Percentiles rank a stretch among this genome's conserved stretches.
Conservation (phyloP, 331 rosid genomes). For the Quercus lobata region DNA sequence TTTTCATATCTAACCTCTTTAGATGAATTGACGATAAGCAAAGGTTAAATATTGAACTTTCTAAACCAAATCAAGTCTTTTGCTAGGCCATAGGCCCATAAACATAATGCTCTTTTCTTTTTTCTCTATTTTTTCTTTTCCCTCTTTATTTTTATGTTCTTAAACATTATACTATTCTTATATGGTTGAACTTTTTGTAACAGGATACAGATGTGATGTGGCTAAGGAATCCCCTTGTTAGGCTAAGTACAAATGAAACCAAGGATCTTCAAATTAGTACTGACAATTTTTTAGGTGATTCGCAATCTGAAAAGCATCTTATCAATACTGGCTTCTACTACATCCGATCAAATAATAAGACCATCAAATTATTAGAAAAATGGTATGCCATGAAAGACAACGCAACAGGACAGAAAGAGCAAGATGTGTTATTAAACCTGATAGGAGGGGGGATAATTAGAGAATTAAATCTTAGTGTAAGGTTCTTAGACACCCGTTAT, state of each 20-base stretch:
- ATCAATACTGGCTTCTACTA: conserved; percentile 85
- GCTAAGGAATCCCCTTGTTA: conserved; percentile 65
- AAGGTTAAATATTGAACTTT: no score
- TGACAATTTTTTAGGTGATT: conserved; percentile 40
- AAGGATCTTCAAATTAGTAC: conserved; percentile 75
- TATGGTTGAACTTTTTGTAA: neutral
- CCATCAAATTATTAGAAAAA: conserved; percentile 50
- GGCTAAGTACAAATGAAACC: conserved; percentile 41
- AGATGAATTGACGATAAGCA: no score
- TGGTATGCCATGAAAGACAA: conserved; percentile 62
- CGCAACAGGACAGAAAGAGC: conserved; percentile 57
- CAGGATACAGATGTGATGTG: conserved; percentile 84
- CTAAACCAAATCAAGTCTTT: no score
- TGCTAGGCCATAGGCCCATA: no score
- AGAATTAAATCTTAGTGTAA: conserved; percentile 37
- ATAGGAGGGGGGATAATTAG: conserved; percentile 32
- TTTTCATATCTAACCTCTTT: no score
- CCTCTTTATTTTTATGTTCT: no score
- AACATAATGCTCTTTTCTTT: no score
- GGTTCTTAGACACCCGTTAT: conserved; percentile 61
- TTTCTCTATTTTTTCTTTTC: no score
- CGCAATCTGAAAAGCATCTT: conserved; percentile 28
- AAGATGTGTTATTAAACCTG: conserved; percentile 56
- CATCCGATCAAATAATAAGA: conserved; percentile 58
- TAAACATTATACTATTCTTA: no score